These are phyloP conservation scores for Gaertneriomyces sp. DNA, from an alignment of 192 early-diverging fungal species.

Conservation along the genomic window DNA sequence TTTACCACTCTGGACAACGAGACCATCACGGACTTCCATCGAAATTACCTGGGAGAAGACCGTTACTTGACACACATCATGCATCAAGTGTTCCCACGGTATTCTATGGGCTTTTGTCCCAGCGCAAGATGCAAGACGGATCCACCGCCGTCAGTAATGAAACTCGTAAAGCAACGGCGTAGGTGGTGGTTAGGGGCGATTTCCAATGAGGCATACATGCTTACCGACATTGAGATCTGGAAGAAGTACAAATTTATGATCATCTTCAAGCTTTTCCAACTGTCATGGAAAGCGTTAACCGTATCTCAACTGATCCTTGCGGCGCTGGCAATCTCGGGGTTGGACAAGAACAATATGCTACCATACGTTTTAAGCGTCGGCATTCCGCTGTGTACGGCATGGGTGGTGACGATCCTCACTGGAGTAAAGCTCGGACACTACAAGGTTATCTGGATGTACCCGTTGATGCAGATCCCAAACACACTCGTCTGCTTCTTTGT, in stretches of 20 bases:
- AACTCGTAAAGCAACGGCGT: constrained; percentile 40
- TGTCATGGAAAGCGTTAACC: constrained; percentile 5
- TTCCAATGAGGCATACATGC: constrained; percentile 24
- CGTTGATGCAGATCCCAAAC: no score
- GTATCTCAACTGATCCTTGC: no score
- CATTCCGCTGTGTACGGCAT: no score
- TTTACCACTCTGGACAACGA: constrained; percentile 35
- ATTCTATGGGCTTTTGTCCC: constrained; percentile 42
- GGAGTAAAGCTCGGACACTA: no score
- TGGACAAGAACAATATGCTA: no score
- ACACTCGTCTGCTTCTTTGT: no score
- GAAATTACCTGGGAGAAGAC: constrained; percentile 45
- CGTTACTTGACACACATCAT: constrained; percentile 48
- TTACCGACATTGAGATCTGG: constrained; percentile 16
- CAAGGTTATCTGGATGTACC: no score
- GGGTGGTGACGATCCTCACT: no score
- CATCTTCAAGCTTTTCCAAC: constrained; percentile 23
- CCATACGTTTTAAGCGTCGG: no score
- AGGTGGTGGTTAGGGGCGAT: constrained; percentile 41
- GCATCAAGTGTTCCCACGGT: constrained; percentile 24
- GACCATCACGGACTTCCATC: constrained; percentile 40
- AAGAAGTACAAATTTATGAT: constrained; percentile 18
- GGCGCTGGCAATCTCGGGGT: no score
- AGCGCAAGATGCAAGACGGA: constrained; percentile 45
- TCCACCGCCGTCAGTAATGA: constrained; percentile 35